Evolutionary conservation across 2,329 filamentous ascomycete genomes (phyloP).

Genomic region (Scolecobasidium constrictum): DNA sequence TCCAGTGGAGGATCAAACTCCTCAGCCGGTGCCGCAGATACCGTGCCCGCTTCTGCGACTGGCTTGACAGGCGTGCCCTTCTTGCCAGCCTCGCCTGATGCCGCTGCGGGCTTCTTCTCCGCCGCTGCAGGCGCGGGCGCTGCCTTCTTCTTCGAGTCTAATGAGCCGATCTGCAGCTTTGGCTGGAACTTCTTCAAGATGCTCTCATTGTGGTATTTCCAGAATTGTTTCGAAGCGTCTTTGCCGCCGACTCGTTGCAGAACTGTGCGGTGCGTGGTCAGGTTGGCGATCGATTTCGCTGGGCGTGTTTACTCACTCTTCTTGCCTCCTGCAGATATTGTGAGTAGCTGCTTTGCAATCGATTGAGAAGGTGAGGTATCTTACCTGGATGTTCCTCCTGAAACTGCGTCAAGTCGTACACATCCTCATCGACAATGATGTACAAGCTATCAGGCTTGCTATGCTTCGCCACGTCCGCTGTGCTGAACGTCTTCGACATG

Average conservation of each 20-base stretch:
- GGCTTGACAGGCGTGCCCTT: constrained; percentile 40
- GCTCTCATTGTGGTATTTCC: constrained; percentile 52
- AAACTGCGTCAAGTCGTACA: constrained; percentile 78
- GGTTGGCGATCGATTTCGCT: constrained; percentile 7
- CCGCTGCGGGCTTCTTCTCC: constrained; percentile 27
- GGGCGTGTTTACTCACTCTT: constrained; percentile 43
- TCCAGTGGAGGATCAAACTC: constrained; percentile 66
- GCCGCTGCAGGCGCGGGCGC: constrained; percentile 37
- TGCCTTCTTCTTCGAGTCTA: constrained; percentile 69
- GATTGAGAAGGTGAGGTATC: not conserved
- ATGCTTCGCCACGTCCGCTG: constrained; percentile 79
- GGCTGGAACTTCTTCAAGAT: constrained; percentile 53
- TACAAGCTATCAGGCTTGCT: constrained; percentile 79
- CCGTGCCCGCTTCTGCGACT: constrained; percentile 46
- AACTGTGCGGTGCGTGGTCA: constrained; percentile 30
- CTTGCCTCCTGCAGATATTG: constrained; percentile 46
- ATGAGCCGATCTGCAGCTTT: constrained; percentile 54
- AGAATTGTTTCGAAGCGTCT: constrained; percentile 58
- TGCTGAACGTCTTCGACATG: constrained; percentile 84
- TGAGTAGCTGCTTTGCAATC: not conserved
- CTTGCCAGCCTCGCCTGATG: constrained; percentile 40
- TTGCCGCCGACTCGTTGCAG: constrained; percentile 55
- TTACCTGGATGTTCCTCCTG: constrained; percentile 36
- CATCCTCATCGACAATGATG: constrained; percentile 88
- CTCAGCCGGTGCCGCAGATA: constrained; percentile 24